phyloP scores from a whole-genome alignment of 169 alveolate species.

The Plasmodium inui region DNA sequence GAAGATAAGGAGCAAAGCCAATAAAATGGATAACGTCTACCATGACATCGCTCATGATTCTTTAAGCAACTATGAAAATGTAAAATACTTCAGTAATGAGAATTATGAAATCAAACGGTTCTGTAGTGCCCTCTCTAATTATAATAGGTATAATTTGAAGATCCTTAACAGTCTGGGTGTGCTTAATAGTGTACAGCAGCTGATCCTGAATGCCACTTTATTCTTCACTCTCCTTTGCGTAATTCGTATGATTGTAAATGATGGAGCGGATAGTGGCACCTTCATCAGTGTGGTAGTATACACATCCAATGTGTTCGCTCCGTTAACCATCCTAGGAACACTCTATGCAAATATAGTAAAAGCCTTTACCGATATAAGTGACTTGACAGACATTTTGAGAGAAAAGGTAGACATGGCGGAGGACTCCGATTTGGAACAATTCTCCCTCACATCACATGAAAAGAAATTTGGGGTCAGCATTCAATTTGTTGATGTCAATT shows the following conservation, averaged over 20 bases:
- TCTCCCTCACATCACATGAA: constrained; percentile 61
- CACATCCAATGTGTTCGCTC: constrained; percentile 79
- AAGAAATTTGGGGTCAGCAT: constrained; percentile 71
- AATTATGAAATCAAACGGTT: constrained; percentile 78
- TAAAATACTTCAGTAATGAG: constrained; percentile 85
- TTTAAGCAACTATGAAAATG: constrained; percentile 84
- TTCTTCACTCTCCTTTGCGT: constrained; percentile 46
- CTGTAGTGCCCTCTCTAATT: constrained; percentile 77
- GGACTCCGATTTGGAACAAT: constrained; percentile 19
- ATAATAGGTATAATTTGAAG: constrained; percentile 76
- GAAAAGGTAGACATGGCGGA: constrained; percentile 42
- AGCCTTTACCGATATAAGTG: constrained; percentile 60
- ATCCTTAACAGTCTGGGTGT: constrained; percentile 80
- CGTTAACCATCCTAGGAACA: constrained; percentile 82
- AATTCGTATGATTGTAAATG: constrained; percentile 39
- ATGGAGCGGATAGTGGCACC: constrained; percentile 65
- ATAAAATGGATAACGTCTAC: constrained; percentile 83
- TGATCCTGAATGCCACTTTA: constrained; percentile 42
- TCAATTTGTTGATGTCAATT: constrained; percentile 44
- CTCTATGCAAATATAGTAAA: constrained; percentile 79
- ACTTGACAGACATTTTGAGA: constrained; percentile 44
- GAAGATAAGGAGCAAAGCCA: constrained; percentile 78
- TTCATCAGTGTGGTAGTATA: constrained; percentile 74
- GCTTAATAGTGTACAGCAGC: constrained; percentile 80
- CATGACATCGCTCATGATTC: constrained; percentile 84